Conservation (phyloP, 108 stramenopile genomes). For the Stephanodiscus minutulus region DNA sequence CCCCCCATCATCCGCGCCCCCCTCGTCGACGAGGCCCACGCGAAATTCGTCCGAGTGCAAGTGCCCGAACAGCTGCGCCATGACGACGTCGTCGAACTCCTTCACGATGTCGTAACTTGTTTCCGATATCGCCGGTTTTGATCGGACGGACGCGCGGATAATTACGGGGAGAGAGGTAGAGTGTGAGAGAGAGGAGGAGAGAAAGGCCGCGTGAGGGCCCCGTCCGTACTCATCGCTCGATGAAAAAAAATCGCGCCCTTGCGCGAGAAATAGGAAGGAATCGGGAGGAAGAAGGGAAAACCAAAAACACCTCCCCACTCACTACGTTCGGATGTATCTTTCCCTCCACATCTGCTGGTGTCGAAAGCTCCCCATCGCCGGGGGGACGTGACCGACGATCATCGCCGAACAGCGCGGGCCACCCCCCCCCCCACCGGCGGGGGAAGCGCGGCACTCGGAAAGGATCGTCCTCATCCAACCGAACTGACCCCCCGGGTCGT, state of each 20-base stretch:
- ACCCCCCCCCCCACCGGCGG: not conserved
- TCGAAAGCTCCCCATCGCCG: slow-evolving; percentile 60
- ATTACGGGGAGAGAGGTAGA: not conserved
- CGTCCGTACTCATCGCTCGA: not conserved
- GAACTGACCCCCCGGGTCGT: slow-evolving; percentile 73
- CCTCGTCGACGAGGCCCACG: slow-evolving; percentile 23
- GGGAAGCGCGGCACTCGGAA: slow-evolving; percentile 12
- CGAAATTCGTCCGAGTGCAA: slow-evolving; percentile 80
- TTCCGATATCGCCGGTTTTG: no score
- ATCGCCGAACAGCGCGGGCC: slow-evolving; percentile 26
- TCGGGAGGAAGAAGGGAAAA: not conserved
- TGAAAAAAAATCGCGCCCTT: no score
- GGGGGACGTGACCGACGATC: slow-evolving; percentile 70
- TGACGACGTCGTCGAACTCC: slow-evolving; percentile 42
- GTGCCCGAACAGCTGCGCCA: slow-evolving; percentile 73
- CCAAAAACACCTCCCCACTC: no score
- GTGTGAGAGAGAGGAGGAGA: not conserved
- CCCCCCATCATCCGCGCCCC: not conserved
- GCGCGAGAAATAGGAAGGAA: no score
- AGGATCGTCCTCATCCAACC: slow-evolving; percentile 58
- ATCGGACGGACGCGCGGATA: no score
- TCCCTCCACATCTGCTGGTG: slow-evolving; percentile 68
- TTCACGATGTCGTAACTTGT: slow-evolving; percentile 33
- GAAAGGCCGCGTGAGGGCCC: not conserved
- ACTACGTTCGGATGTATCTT: slow-evolving; percentile 48